Evolutionary conservation across 208 protist species (phyloP).

Genomic region (Leishmania braziliensis): DNA sequence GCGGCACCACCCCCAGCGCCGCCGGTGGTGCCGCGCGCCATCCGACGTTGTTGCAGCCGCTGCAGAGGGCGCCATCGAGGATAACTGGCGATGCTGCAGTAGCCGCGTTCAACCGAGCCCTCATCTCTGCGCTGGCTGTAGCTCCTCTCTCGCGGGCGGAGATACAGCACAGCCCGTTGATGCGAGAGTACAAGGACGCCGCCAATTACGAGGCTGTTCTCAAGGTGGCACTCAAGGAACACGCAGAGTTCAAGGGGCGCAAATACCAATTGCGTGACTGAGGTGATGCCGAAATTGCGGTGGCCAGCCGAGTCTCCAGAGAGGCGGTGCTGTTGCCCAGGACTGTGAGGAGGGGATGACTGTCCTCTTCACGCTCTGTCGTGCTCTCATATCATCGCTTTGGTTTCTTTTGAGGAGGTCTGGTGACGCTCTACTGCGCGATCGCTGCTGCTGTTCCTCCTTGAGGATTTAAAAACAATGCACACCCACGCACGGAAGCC

Average conservation of each 20-base stretch:
- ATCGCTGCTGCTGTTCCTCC: not conserved
- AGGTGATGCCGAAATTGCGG: not conserved
- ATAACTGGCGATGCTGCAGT: constrained; percentile 18
- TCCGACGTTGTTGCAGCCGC: constrained; percentile 22
- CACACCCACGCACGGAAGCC: not conserved
- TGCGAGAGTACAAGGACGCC: constrained; percentile 36
- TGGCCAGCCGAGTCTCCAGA: not conserved
- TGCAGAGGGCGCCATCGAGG: not conserved
- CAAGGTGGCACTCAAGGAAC: constrained; percentile 50
- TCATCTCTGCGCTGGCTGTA: constrained; percentile 49
- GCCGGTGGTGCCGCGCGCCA: constrained; percentile 32
- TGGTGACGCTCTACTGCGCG: not conserved
- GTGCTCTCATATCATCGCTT: not conserved
- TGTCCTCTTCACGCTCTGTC: not conserved
- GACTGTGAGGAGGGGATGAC: not conserved
- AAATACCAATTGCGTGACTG: constrained; percentile 69
- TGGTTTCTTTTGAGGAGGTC: not conserved
- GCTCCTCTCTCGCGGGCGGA: constrained; percentile 41
- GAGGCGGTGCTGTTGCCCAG: not conserved
- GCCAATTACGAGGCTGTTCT: constrained; percentile 61
- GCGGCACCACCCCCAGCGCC: constrained; percentile 26
- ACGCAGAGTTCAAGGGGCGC: constrained; percentile 54
- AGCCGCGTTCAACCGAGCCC: constrained; percentile 37
- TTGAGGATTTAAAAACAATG: not conserved
- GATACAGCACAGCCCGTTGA: constrained; percentile 36